Evolutionary conservation across 306 rosid species (phyloP).

Genomic region (Lotus japonicus): DNA sequence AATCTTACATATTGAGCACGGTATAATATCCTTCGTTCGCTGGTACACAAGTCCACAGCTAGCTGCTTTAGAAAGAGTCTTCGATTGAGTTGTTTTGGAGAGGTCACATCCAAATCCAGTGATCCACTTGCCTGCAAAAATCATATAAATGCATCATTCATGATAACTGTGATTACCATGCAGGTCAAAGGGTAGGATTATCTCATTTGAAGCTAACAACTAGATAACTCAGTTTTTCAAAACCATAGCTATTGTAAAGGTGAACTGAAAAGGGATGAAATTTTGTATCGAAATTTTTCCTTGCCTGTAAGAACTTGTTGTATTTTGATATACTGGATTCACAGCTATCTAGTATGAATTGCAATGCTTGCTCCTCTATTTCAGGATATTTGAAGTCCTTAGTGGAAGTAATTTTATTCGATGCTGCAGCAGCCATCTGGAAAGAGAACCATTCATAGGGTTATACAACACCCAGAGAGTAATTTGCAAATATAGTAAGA

Average conservation of each 20-base stretch:
- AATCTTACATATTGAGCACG: slow-evolving; percentile 88
- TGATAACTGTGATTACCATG: not conserved
- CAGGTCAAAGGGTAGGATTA: not conserved
- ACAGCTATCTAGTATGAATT: slow-evolving; percentile 72
- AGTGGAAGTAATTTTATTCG: slow-evolving; percentile 48
- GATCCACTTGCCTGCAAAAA: slow-evolving; percentile 82
- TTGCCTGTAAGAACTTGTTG: slow-evolving; percentile 79
- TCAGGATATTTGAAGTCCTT: slow-evolving; percentile 72
- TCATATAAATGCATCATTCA: not conserved
- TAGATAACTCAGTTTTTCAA: not conserved
- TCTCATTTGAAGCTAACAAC: not conserved
- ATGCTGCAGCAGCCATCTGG: slow-evolving; percentile 91
- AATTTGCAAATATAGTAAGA: not conserved
- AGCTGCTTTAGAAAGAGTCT: slow-evolving; percentile 83
- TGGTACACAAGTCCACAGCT: slow-evolving; percentile 77
- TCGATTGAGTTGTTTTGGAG: slow-evolving; percentile 87
- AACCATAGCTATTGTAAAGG: not conserved
- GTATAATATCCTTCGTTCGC: slow-evolving; percentile 77
- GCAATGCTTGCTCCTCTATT: slow-evolving; percentile 85
- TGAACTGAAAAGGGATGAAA: not conserved
- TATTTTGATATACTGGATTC: slow-evolving; percentile 89
- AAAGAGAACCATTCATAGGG: slow-evolving; percentile 15
- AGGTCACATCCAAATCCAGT: slow-evolving; percentile 84
- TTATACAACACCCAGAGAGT: not conserved
- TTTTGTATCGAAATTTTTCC: not conserved